Evolutionary conservation across 164 flowering plant species (phyloP), one percentile per base, ranked within the genome.

Genomic region (Saururus chinensis): DNA sequence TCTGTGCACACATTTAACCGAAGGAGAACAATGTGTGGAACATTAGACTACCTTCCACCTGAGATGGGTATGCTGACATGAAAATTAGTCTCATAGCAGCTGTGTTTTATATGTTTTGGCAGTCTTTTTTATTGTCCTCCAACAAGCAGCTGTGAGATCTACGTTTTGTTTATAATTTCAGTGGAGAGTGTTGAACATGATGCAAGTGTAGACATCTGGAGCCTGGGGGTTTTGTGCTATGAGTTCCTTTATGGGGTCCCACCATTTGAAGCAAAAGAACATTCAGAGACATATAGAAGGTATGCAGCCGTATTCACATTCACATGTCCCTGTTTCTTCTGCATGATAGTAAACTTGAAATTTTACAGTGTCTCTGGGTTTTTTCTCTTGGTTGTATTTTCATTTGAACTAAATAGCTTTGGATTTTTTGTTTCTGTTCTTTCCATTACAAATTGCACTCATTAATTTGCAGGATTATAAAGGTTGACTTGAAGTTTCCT

Each of bases 151-250:
- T 45, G 7, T 12, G 14, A 4, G n/a, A n/a, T n/a, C n/a, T n/a
- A 45, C 17, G 0, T 8, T 45, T 45, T 8, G 60, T 57, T 16
- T 57, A 25, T 7, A 52, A 30, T 30, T 30, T 65, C 85, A 93
- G 99, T 93, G 71, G 99, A 90, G 75, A 90, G 97, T 49, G 85
- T 81, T 40, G 99, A 93, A 67, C 99, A 93, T 76, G 99, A 93
- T 70, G 95, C 97, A 9, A 84, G 74, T 66, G 99, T 93, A 42
- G 99, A 93, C 73, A 93, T 93, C 11, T 93, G 97, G 99, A 93
- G 97, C 68, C 81, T 93, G 30, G 99, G 99, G 48, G 80, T 93
- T 16, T 73, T 93, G 57, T 88, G 97, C 79, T 93, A 86, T 59
- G 99, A 93, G 70, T 93, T 90, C 64, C 88, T 93, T 0, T 90